Percentiles rank a stretch among this genome's conserved stretches.
These are phyloP conservation scores for Penicillium sp. DNA, from an alignment of 2,329 filamentous ascomycete genomes.

Conservation along the genomic window DNA sequence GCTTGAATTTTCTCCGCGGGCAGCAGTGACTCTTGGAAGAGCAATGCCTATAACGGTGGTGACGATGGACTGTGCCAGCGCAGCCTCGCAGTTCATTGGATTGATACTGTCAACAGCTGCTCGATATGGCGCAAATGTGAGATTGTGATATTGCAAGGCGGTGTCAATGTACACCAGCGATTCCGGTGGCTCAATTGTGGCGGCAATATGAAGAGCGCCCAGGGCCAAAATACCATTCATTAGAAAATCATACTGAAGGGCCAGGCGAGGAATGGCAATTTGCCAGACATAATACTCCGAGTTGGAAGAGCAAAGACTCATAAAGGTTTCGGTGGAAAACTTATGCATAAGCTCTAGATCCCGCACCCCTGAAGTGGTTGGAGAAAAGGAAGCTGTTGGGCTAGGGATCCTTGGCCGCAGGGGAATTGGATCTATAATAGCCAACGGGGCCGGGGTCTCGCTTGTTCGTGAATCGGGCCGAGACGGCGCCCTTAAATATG, in stretches of 20 bases:
- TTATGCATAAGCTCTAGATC: slow-evolving; percentile 56
- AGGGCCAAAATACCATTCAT: slow-evolving; percentile 45
- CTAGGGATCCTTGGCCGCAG: slow-evolving; percentile 18
- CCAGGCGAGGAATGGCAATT: slow-evolving; percentile 42
- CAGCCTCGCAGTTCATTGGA: slow-evolving; percentile 39
- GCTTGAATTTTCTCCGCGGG: slow-evolving; percentile 30
- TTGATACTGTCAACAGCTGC: slow-evolving; percentile 37
- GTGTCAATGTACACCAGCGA: slow-evolving; percentile 38
- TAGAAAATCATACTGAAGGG: slow-evolving; percentile 43
- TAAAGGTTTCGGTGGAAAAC: slow-evolving; percentile 51
- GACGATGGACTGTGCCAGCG: slow-evolving; percentile 39
- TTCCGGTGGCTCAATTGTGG: slow-evolving; percentile 29
- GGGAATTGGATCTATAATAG: slow-evolving; percentile 11
- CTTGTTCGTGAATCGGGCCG: slow-evolving; percentile 12
- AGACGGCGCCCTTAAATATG: slow-evolving; percentile 27
- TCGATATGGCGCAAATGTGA: slow-evolving; percentile 37
- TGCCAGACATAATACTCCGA: slow-evolving; percentile 41
- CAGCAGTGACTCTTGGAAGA: slow-evolving; percentile 34
- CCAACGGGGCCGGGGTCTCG: slow-evolving; percentile 2
- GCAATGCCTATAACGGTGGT: slow-evolving; percentile 39
- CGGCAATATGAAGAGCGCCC: slow-evolving; percentile 43
- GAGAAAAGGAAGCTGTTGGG: slow-evolving; percentile 17
- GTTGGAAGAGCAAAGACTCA: slow-evolving; percentile 39
- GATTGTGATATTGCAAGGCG: slow-evolving; percentile 39
- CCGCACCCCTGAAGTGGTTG: slow-evolving; percentile 25